Evolutionary conservation across 169 alveolate genomes (phyloP), one percentile per base, ranked within the genome.

Genomic region (Plasmodium cynomolgi): DNA sequence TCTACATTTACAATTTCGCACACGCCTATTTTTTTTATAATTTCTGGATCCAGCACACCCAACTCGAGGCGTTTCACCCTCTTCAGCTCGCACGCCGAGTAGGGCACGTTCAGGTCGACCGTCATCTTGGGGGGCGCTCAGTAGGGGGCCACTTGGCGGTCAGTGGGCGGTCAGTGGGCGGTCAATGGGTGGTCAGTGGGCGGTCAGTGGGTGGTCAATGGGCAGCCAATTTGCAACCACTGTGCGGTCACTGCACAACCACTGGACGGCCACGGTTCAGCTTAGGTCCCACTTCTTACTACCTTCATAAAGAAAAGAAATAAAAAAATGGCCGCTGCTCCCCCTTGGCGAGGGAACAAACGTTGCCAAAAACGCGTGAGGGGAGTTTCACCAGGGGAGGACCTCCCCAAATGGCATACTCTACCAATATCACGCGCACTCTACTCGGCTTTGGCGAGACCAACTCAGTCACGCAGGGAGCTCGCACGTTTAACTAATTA

Each of bases 1-100:
- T 98, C 99, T 34, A 98, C 92, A 75, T 96, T 96, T n/a, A 97
- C 96, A 58, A 98, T 95, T 92, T 98, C 99, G 79, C 98, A 96
- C 15, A 98, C 99, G 20, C 99, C 97, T 95, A 97, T 95, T 41
- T 97, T 94, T 92, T 96, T 96, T 44, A 96, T 86, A 85, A 97
- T 84, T 85, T 97, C 98, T 3, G 98, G 98, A 77, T 97, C 97
- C 80, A 97, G 92, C 15, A 97, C 96, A n/a, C 98, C 98, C 84
- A 97, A 96, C 86, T 97, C 98, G 1, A 97, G 94, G 75, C 97
- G 85, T 84, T 97, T 96, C 29, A 97, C 97, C 94, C 96, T 96
- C 95, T 97, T 97, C 83, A 97, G 96, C 81, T 97, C 98, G 83
- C 97, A 96, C 47, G 97, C 96, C 47, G 98, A 97, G 83, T 94